Evolutionary conservation across 2,329 filamentous ascomycete genomes (phyloP).

Genomic region (Leptographium wingfieldii): DNA sequence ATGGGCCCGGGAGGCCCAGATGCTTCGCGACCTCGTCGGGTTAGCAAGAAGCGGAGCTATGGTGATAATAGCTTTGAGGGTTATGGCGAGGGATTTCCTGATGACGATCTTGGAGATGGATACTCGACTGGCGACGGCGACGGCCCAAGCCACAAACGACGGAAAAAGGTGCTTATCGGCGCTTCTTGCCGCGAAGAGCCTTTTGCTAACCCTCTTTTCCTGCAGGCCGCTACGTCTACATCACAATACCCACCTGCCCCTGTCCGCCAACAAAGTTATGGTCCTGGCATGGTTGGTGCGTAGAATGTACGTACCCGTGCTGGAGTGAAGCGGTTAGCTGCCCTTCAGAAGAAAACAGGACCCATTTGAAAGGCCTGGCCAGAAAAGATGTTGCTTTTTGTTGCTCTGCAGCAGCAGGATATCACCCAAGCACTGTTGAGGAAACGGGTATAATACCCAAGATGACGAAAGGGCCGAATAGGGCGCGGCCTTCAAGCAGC

Average conservation of each 20-base stretch:
- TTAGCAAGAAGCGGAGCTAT: conserved; percentile 63
- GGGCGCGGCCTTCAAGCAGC: background rate
- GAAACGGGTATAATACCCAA: background rate
- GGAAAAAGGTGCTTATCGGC: conserved; percentile 46
- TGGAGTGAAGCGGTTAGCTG: background rate
- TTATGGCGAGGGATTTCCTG: conserved; percentile 58
- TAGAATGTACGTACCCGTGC: conserved; percentile 18
- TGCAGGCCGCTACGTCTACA: conserved; percentile 31
- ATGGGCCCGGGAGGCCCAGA: conserved; percentile 23
- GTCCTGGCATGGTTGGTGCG: conserved; percentile 45
- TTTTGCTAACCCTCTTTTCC: conserved; percentile 24
- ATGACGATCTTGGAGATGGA: conserved; percentile 52
- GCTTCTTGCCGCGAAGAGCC: conserved; percentile 14
- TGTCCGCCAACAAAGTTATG: conserved; percentile 40
- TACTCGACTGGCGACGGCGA: conserved; percentile 64
- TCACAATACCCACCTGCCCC: conserved; percentile 28
- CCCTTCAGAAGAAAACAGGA: background rate
- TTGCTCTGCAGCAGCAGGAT: background rate
- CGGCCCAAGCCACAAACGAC: conserved; percentile 41
- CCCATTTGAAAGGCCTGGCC: background rate
- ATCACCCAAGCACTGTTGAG: background rate
- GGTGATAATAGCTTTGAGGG: conserved; percentile 63
- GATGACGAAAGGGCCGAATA: background rate
- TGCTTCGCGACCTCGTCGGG: conserved; percentile 46
- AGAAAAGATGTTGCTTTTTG: background rate